Conservation (phyloP, 305 asterid genomes). For the Solanum hybrid region DNA sequence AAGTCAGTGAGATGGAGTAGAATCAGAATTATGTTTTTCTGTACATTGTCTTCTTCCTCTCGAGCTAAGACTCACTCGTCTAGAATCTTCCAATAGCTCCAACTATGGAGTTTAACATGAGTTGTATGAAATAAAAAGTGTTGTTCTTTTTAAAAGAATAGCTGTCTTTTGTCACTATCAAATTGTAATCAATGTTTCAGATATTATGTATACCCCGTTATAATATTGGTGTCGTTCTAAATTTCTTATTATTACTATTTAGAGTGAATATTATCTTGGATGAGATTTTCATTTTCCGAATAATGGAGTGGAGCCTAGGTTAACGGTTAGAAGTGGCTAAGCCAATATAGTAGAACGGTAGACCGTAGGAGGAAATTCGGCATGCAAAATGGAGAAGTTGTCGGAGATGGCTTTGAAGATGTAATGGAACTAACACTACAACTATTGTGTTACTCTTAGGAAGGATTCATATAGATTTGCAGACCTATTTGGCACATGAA, state of each 20-base stretch:
- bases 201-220: neutral
- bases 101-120: neutral
- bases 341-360: constrained; percentile 11
- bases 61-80: neutral
- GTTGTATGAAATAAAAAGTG: neutral
- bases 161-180: neutral
- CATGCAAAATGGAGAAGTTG: constrained; percentile 21
- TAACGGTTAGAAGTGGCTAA: neutral
- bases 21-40: too few species aligned
- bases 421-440: constrained; percentile 10
- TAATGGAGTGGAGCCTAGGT: neutral
- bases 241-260: too few species aligned
- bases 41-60: neutral
- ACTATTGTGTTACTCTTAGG: neutral
- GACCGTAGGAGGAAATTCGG: constrained; percentile 6
- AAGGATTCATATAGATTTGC: neutral
- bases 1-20: neutral
- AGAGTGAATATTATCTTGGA: neutral
- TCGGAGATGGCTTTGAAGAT: constrained; percentile 22
- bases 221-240: neutral
- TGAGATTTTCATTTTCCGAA: neutral
- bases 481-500: neutral
- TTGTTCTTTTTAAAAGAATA: too few species aligned
- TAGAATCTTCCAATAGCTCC: neutral
- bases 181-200: neutral